Base-by-base conservation (phyloP, 306 rosid species). In the Hippophae gyantsensis region DNA sequence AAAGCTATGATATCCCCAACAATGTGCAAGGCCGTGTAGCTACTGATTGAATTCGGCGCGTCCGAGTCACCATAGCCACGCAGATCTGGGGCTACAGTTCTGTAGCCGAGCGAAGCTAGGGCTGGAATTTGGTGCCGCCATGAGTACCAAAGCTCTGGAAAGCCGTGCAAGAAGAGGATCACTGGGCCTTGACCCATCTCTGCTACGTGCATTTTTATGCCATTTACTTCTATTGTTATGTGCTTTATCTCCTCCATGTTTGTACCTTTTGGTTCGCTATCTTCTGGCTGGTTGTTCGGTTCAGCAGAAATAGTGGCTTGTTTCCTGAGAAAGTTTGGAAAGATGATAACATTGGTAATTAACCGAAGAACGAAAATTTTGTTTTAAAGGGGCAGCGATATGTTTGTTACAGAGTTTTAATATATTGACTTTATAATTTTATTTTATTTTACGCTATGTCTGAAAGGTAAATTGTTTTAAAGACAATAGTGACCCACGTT, bases 121-220 rank as follows among this genome's bases (percentile, higher is more conserved):
- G 81, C 74, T 3, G 48, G 2, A 68, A 90, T 86, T 75, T 90
- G 97, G 80, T 84, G 89, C 23, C 90, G 84, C 97, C 95, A 90
- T 0, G 85, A 46, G 78, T 79, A 84, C 89, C 94, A 90, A 9
- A 82, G 72, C 58, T 84, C 94, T 0, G 97, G 97, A 71, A 90
- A 90, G 60, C 97, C 97, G 64, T 90, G 94, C 64, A 90, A 45
- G 82, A 84, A 82, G 52, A 84, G 89, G 69, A 90, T 69, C 38
- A 87, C 49, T 0, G 86, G 89, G 9, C 95, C 95, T 44, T 79
- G 11, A 8, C 94, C 97, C 40, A 75, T 90, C 71, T 81, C 82
- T 2, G 95, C 90, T 4, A 90, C 40, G 70, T 87, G 95, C 64
- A 90, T 83, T 67, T 82, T 86, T 23, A 90, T 81, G 71, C 89